Percentiles rank a stretch among this genome's conserved stretches.
These are phyloP conservation scores for Galerina marginata DNA, from an alignment of 768 basidiomycete genomes.

Conservation along the genomic window DNA sequence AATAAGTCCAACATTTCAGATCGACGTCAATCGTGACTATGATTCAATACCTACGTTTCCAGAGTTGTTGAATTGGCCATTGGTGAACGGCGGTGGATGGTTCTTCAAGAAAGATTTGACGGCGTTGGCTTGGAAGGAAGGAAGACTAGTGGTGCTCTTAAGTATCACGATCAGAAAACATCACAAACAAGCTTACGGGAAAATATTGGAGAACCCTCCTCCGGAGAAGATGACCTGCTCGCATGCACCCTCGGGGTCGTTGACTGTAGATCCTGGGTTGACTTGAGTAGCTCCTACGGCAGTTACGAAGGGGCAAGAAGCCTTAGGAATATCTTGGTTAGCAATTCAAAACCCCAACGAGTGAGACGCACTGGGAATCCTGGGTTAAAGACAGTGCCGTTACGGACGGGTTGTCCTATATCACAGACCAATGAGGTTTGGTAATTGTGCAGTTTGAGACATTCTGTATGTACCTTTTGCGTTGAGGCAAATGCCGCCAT, in stretches of 20 bases:
- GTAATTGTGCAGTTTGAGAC: background rate
- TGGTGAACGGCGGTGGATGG: conserved; percentile 45
- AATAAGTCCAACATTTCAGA: background rate
- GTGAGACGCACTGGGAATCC: conserved; percentile 26
- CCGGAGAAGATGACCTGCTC: conserved; percentile 51
- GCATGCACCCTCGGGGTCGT: conserved; percentile 51
- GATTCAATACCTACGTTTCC: conserved; percentile 34
- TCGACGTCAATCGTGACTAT: background rate
- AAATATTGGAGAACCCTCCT: conserved; percentile 57
- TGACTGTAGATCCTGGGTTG: conserved; percentile 46
- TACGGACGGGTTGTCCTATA: conserved; percentile 27
- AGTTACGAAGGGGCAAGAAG: conserved; percentile 56
- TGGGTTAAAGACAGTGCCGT: conserved; percentile 32
- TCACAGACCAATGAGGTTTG: background rate
- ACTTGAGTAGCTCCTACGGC: conserved; percentile 60
- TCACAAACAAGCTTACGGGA: conserved; percentile 31
- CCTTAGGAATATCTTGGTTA: conserved; percentile 20
- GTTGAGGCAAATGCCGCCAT: conserved; percentile 42
- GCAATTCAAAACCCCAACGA: background rate
- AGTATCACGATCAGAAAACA: conserved; percentile 8
- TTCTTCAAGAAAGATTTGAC: conserved; percentile 45
- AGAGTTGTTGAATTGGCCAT: conserved; percentile 50
- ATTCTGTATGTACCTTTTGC: conserved; percentile 42
- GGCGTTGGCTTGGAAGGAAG: conserved; percentile 48
- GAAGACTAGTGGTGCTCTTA: conserved; percentile 23